Base-by-base conservation (phyloP, 2,329 filamentous ascomycete species). In the Hortaea werneckii region DNA sequence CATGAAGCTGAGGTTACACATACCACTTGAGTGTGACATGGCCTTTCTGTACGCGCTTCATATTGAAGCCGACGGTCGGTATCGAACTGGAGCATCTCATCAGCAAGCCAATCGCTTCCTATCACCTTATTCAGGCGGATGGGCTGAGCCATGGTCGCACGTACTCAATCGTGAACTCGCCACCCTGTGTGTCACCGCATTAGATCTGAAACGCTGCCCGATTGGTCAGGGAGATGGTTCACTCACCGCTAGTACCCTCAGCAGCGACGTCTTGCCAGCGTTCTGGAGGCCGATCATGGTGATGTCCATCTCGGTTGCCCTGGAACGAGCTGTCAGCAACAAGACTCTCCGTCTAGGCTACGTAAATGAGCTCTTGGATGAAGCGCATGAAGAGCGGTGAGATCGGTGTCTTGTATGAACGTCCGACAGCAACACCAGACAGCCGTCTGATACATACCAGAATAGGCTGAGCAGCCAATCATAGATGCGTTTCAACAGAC, bases 261-360 rank as follows among this genome's bases (percentile, higher is more conserved):
- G 75, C 62, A 98, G 70, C 51, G 90, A 96, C 35, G 92, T 96
- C 73, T 98, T 98, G 62, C 92, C 92, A 49, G 92, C 92, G 72
- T 96, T 96, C 66, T 98, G 92, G 64, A 98, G 73, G 26, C 92
- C 92, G 66, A 98, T 90, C 84, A 98, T 94, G 58, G 92, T 96
- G 65, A 98, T 90, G 71, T 98, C 92, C 89, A 98, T 95, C 74
- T 98, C 92, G 56, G 89, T 94, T 57, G 90, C 88, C 92, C 90
- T 95, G 29, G 40, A 7, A 28, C 10, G 28, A 10, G 28, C 43
- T 44, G 49, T 58, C 53, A 56, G 54, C 50, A 42, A 46, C 29
- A 29, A 40, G 6, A 37, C 26, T 9, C 7, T 20, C 26, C 20
- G 20, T 20, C 20, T 20, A 20, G 13, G 30, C 20, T 8, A 29